Evolutionary conservation across 1,139 yeast species (phyloP), one percentile per base, ranked within the genome.

Genomic region (Nakaseomyces nivariensis): DNA sequence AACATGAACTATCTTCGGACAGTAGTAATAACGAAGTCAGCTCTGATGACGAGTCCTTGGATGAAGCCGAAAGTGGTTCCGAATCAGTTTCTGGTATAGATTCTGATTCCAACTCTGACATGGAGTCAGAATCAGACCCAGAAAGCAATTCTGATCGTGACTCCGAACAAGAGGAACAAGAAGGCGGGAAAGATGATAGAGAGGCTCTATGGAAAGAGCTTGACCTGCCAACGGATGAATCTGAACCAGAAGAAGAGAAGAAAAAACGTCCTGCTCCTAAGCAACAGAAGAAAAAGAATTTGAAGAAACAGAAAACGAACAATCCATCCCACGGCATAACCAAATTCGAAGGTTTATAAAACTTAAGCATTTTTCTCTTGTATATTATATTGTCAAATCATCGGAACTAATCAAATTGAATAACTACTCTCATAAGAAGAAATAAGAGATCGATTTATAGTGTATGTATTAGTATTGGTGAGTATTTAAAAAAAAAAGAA

Each of bases 311-410:
- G 46, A 68, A 73, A 46, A 60, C 71, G 57, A 81, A 76, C 54
- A 72, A 70, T 45, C 81, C 76, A 48, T 81, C 79, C 52, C 85
- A 82, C 55, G 90, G 92, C 0, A 84, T 85, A 49, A 72, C 77
- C 42, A 75, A 69, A 53, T 83, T 83, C 57, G 88, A 82, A n/a
- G 88, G 75, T 48, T 67, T 82, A 50, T 81, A 69, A 56, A 9
- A 5, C 36, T 8, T 8, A 33, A 33, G n/a, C 36, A 33, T 8
- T 33, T 2, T 3, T 29, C 1, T 29, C 32, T 10, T 29, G 7
- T 29, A 29, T 8, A 8, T 8, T 29, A 10, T 29, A 29, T 2
- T 8, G 10, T 29, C 10, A 29, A 2, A 7, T 2, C 32, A 7
- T 8, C 7, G 32, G 7, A 29, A 29, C 32, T 8, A 10, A 8